A percentile compares a stretch with the other conserved stretches of the same genome.
These are phyloP conservation scores for Nemania bipapillata DNA, from an alignment of 2,329 filamentous ascomycete species.

Conservation along the genomic window DNA sequence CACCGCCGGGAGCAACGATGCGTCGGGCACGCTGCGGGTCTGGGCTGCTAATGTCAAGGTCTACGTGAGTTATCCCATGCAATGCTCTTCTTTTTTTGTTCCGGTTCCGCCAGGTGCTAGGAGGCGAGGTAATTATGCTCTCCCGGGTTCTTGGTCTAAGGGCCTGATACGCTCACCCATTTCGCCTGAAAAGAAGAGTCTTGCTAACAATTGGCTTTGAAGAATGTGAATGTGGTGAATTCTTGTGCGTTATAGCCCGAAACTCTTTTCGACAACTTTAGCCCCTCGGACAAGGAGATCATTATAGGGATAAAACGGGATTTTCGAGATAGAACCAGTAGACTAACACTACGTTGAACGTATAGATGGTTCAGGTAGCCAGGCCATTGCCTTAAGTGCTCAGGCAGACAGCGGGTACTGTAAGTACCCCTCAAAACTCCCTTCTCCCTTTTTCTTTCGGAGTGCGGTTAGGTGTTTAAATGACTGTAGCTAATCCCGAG, in stretches of 20 bases:
- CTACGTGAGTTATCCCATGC: constrained; percentile 54
- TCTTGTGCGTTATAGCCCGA: constrained; percentile 45
- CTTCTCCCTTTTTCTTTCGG: not conserved
- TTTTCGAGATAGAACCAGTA: not conserved
- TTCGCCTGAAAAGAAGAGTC: not conserved
- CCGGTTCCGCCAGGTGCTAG: not conserved
- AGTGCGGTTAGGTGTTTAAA: no score
- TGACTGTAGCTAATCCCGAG: not conserved
- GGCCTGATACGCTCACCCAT: not conserved
- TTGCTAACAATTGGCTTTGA: constrained; percentile 18
- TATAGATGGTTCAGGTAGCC: constrained; percentile 57
- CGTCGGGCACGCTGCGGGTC: constrained; percentile 59
- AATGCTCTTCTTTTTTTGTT: not conserved
- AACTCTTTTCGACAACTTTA: not conserved
- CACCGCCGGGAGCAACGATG: constrained; percentile 63
- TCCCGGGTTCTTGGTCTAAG: not conserved
- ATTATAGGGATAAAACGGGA: not conserved
- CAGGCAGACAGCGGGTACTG: constrained; percentile 59
- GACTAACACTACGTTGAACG: constrained; percentile 9
- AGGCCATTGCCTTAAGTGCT: constrained; percentile 61
- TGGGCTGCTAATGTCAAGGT: constrained; percentile 64
- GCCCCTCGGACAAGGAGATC: not conserved
- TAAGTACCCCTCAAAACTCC: not conserved
- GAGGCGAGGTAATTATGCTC: not conserved
- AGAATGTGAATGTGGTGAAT: constrained; percentile 66